phyloP scores from a whole-genome alignment of 208 protist genomes.

The Acanthamoeba polyphaga region DNA sequence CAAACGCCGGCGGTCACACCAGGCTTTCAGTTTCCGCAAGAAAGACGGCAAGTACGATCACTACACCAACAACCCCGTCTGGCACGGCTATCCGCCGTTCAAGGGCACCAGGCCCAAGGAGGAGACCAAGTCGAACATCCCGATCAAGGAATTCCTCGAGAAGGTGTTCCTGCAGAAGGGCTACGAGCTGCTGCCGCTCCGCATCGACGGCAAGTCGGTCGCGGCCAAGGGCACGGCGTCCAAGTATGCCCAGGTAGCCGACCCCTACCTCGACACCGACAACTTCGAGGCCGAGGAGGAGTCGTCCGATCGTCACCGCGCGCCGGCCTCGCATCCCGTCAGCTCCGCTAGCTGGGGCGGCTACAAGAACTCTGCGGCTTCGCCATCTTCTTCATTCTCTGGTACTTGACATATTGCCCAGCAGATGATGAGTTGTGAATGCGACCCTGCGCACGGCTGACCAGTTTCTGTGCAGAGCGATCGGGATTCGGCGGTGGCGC shows the following conservation, averaged over 20 bases:
- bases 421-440: no score
- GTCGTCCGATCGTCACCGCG: background rate
- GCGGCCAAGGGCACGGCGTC: constrained; percentile 40
- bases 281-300: background rate
- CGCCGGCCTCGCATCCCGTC: background rate
- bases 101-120: constrained; percentile 14
- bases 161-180: constrained; percentile 61
- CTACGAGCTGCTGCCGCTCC: constrained; percentile 18
- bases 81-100: constrained; percentile 42
- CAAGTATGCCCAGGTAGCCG: constrained; percentile 29
- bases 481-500: background rate
- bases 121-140: constrained; percentile 53
- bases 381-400: background rate
- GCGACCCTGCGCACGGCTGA: no score
- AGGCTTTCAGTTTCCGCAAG: constrained; percentile 61
- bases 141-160: constrained; percentile 53
- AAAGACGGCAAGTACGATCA: constrained; percentile 66
- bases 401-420: background rate
- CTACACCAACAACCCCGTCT: constrained; percentile 66
- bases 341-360: background rate
- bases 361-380: background rate
- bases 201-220: constrained; percentile 36
- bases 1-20: no score
- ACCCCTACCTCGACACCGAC: constrained; percentile 28
- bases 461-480: background rate